Evolutionary conservation across 2,329 filamentous ascomycete genomes (phyloP), one percentile per base, ranked within the genome.

Genomic region (Alternaria burnsii): DNA sequence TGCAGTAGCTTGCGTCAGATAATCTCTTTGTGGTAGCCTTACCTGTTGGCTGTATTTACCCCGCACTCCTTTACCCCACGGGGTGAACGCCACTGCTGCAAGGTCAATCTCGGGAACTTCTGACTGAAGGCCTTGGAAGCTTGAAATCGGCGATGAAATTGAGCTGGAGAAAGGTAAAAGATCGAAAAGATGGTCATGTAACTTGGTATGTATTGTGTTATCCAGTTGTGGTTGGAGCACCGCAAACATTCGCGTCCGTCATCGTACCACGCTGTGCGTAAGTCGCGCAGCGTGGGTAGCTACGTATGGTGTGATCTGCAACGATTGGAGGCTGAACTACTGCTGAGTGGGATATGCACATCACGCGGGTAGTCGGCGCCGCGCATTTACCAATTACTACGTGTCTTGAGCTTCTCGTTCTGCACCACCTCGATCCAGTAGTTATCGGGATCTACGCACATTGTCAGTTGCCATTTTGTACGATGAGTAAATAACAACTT

Each of bases 351-450:
- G 64, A 56, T 66, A 22, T 47, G 26, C 55, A 59, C 61, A 58
- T 61, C 56, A 55, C 43, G 59, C 22, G 40, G 58, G 52, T 58
- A 54, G 41, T 52, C 47, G 53, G 55, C 55, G 48, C 48, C 46
- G 57, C 54, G 38, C 40, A 18, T 61, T 76, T 73, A 80, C 78
- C 76, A 79, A 65, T 77, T 79, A 56, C 69, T 68, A 56, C 76
- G 69, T 64, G 74, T 75, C 73, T 84, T 85, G 60, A 91, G 82
- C 55, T 82, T 84, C 80, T 92, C 89, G 71, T 97, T 97, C 82
- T 97, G 92, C 52, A 97, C 82, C 34, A 89, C 79, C 76, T 88
- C 87, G 55, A 93, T 86, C 92, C 91, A 96, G 81, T 96, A 97
- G 50, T 86, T 87, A 79, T 97, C 93, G 0, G 94, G 93, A 66